Evolutionary conservation across 805 yeast species (phyloP).

Genomic region (Millerozyma miso): DNA sequence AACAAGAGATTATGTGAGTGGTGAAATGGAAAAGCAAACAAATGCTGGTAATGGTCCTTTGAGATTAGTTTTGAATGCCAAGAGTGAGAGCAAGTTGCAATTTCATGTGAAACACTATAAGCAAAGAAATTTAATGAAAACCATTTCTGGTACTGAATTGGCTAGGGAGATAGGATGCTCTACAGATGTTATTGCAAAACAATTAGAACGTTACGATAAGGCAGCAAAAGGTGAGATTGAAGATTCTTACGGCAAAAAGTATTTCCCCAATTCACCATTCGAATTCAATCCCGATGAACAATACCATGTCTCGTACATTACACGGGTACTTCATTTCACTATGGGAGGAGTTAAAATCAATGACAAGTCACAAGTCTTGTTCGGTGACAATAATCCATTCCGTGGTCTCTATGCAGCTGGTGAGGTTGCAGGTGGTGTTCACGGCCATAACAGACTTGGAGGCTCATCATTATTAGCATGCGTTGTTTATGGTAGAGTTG

Average conservation of each 20-base stretch:
- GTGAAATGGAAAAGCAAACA: conserved; percentile 46
- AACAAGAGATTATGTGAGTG: conserved; percentile 57
- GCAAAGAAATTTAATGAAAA: conserved; percentile 51
- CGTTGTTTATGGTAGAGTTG: conserved; percentile 41
- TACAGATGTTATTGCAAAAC: conserved; percentile 22
- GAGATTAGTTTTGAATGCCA: conserved; percentile 46
- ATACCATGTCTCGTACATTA: conserved; percentile 50
- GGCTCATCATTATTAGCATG: conserved; percentile 43
- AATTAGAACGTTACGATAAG: conserved; percentile 38
- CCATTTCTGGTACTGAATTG: conserved; percentile 41
- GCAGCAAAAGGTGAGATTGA: conserved; percentile 38
- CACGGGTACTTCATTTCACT: conserved; percentile 61
- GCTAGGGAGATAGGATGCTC: conserved; percentile 33
- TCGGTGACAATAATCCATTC: conserved; percentile 21
- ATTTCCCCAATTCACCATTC: conserved; percentile 47
- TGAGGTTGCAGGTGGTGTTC: conserved; percentile 44
- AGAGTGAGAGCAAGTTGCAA: conserved; percentile 41
- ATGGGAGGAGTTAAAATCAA: conserved; percentile 68
- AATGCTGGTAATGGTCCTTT: conserved; percentile 42
- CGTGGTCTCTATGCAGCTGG: conserved; percentile 41
- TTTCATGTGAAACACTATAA: conserved; percentile 56
- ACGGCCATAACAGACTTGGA: conserved; percentile 42
- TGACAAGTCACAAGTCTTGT: conserved; percentile 45
- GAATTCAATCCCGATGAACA: conserved; percentile 24
- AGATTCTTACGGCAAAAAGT: conserved; percentile 44